phyloP scores from a whole-genome alignment of 495 filamentous ascomycete genomes.

The Ramalina peruviana region DNA sequence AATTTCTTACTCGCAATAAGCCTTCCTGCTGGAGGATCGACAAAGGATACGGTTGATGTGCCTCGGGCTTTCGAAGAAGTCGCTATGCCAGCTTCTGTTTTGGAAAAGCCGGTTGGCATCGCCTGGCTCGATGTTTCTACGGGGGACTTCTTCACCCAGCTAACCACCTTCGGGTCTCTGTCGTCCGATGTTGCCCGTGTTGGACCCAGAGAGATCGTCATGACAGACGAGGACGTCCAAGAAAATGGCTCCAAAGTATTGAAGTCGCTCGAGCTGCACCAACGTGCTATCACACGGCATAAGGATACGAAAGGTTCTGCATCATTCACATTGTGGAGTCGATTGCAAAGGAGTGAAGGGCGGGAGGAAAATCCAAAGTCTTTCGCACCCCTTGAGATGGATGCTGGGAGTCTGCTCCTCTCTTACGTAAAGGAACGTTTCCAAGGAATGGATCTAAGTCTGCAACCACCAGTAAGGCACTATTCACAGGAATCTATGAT shows the following conservation, averaged over 20 bases:
- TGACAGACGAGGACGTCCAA: conserved; percentile 48
- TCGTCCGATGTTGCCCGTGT: conserved; percentile 69
- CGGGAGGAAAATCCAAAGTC: conserved; percentile 22
- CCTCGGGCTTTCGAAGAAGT: conserved; percentile 12
- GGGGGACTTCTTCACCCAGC: conserved; percentile 80
- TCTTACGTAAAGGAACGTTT: conserved; percentile 71
- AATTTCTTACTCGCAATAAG: conserved; percentile 80
- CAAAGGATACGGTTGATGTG: conserved; percentile 6
- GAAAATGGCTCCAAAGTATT: conserved; percentile 23
- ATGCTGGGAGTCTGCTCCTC: conserved; percentile 61
- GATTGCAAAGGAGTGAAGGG: conserved; percentile 60
- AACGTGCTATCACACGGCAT: conserved; percentile 42
- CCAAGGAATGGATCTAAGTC: conserved; percentile 63
- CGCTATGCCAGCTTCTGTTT: conserved; percentile 22
- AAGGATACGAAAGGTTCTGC: conserved; percentile 29
- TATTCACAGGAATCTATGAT: conserved; percentile 63
- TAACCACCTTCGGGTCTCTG: conserved; percentile 56
- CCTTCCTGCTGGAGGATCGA: background rate
- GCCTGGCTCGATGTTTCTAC: conserved; percentile 95
- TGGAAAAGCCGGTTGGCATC: conserved; percentile 49
- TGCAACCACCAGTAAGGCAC: conserved; percentile 68
- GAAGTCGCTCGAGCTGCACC: conserved; percentile 35
- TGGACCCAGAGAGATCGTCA: conserved; percentile 69
- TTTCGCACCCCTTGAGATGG: conserved; percentile 35
- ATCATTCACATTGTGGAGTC: conserved; percentile 51